These are phyloP conservation scores for Dendrobium officinale DNA, from an alignment of 106 monocot genomes.

Conservation along the genomic window DNA sequence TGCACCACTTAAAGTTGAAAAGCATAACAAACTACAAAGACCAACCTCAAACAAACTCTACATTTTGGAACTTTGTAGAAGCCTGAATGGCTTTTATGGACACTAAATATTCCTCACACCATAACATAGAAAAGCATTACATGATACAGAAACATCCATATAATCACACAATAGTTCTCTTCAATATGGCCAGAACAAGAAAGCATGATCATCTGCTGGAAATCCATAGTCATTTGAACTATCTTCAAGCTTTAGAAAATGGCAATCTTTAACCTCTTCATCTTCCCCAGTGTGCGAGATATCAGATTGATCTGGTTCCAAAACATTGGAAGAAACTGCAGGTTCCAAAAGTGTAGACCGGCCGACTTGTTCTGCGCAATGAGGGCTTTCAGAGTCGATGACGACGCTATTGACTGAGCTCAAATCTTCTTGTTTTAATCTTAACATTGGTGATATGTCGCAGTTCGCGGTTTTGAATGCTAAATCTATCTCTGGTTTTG, in stretches of 20 bases:
- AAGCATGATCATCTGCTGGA: slow-evolving; percentile 23
- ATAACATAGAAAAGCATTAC: not conserved
- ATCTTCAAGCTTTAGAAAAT: slow-evolving; percentile 20
- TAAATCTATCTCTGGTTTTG: not conserved
- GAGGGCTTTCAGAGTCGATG: slow-evolving; percentile 23
- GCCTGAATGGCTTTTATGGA: not conserved
- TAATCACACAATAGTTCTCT: not conserved
- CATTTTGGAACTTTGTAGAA: not conserved
- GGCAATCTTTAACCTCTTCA: slow-evolving; percentile 17
- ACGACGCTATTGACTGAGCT: slow-evolving; percentile 27
- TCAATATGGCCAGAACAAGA: slow-evolving; percentile 32
- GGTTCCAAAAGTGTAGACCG: not conserved
- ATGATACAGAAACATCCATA: not conserved
- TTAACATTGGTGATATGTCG: not conserved
- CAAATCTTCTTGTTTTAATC: slow-evolving; percentile 29
- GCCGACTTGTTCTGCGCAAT: not conserved
- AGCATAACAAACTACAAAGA: not conserved
- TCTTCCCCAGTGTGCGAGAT: slow-evolving; percentile 20
- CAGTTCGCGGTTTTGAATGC: not conserved
- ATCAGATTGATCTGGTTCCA: slow-evolving; percentile 22
- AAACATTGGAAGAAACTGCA: slow-evolving; percentile 22
- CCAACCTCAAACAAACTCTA: not conserved
- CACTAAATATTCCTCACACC: not conserved
- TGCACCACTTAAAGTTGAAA: not conserved
- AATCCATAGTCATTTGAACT: slow-evolving; percentile 13